These are phyloP conservation scores for Phytophthora aleatoria DNA, from an alignment of 352 stramenopile species.

Conservation along the genomic window DNA sequence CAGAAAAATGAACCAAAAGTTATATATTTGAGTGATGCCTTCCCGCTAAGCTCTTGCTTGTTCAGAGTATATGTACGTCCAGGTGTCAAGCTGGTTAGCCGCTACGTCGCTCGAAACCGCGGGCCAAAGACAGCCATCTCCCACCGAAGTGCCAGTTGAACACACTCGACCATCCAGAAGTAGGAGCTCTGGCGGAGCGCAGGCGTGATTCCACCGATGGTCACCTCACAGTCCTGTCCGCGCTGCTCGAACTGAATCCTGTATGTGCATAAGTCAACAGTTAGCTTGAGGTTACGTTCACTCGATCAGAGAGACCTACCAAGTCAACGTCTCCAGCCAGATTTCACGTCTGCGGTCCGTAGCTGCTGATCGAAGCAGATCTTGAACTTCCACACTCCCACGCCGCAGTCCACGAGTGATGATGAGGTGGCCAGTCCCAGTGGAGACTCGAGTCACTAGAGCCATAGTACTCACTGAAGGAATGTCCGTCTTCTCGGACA, in stretches of 20 bases:
- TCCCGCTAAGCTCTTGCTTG: background rate
- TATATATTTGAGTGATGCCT: background rate
- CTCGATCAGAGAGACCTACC: constrained; percentile 7
- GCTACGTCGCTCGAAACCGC: constrained; percentile 29
- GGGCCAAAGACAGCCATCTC: constrained; percentile 43
- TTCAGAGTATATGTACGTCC: too few species aligned
- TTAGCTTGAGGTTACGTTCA: constrained; percentile 1
- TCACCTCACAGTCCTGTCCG: constrained; percentile 38
- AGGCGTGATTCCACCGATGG: constrained; percentile 39
- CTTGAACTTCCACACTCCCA: constrained; percentile 38
- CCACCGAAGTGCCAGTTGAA: constrained; percentile 48
- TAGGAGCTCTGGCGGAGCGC: constrained; percentile 43
- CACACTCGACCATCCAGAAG: constrained; percentile 52
- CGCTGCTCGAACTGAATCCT: constrained; percentile 43
- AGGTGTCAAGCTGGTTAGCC: background rate
- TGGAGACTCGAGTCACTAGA: constrained; percentile 31
- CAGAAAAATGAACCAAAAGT: background rate
- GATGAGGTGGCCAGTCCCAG: constrained; percentile 29
- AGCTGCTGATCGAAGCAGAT: constrained; percentile 12
- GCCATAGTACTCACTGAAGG: constrained; percentile 29
- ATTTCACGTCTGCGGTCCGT: constrained; percentile 20
- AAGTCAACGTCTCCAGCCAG: constrained; percentile 36
- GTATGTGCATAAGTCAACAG: background rate
- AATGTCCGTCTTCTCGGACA: constrained; percentile 33
- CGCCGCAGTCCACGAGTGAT: constrained; percentile 42